Conservation (phyloP, 805 yeast genomes). For the Nakazawaea laoshanensis region DNA sequence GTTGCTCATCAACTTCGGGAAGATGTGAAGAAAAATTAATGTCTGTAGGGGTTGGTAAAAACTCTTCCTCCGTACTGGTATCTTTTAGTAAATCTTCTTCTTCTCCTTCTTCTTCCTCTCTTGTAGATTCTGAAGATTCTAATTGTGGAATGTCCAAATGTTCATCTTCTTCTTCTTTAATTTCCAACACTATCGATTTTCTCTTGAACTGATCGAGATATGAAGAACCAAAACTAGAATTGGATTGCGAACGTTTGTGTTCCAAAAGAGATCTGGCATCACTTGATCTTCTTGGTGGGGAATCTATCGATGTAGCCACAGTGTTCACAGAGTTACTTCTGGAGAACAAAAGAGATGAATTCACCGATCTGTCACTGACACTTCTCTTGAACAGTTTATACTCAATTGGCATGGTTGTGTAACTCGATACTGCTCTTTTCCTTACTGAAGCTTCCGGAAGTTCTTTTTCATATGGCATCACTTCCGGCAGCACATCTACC, state of each 20-base stretch:
- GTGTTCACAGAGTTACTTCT: slow-evolving; percentile 21
- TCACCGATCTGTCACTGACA: slow-evolving; percentile 8
- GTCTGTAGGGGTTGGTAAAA: no score
- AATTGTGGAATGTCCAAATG: slow-evolving; percentile 15
- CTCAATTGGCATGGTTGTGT: slow-evolving; percentile 8
- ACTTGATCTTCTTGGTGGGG: slow-evolving; percentile 10
- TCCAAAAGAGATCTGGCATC: slow-evolving; percentile 1
- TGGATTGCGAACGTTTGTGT: neutral
- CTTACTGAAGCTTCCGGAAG: no score
- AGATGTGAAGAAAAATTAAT: no score
- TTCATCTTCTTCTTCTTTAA: slow-evolving; percentile 13
- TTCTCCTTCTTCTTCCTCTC: no score
- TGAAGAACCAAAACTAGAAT: neutral
- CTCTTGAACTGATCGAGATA: slow-evolving; percentile 3
- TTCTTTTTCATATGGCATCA: neutral
- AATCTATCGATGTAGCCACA: slow-evolving; percentile 14
- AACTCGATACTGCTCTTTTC: slow-evolving; percentile 7
- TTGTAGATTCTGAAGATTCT: no score
- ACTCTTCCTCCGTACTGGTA: no score
- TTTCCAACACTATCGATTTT: slow-evolving; percentile 10
- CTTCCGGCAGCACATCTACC: slow-evolving; percentile 1
- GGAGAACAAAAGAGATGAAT: slow-evolving; percentile 15
- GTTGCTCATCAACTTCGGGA: no score
- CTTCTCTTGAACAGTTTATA: slow-evolving; percentile 4
- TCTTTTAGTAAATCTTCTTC: no score